Percentiles rank a stretch among this genome's conserved stretches.
Conservation (phyloP, 192 early-diverging fungal species). For the Linnemannia schmuckeri region DNA sequence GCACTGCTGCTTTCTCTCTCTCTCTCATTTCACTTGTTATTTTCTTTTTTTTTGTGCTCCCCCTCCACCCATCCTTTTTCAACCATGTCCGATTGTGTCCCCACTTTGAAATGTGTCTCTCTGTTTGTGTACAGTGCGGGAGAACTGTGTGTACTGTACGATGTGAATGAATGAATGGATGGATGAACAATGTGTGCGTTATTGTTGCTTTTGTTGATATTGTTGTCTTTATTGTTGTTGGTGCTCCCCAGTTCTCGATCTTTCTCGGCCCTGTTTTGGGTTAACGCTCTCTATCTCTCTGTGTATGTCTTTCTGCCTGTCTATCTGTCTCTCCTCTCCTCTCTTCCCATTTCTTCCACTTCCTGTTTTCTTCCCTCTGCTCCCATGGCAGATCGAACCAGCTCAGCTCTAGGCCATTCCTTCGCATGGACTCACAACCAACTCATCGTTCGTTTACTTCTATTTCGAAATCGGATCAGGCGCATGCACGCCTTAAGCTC, state of each 20-base stretch:
- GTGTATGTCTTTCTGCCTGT: too few species aligned
- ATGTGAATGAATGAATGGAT: neutral
- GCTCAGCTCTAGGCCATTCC: neutral
- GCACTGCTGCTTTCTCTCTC: neutral
- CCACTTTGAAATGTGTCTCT: neutral
- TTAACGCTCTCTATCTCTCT: neutral
- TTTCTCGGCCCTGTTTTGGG: neutral
- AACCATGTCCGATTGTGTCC: neutral
- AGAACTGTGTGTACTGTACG: neutral
- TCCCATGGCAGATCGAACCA: neutral
- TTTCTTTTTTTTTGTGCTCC: neutral
- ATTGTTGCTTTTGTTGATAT: neutral
- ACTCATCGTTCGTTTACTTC: neutral
- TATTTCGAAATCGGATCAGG: conserved; percentile 1
- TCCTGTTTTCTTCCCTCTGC: neutral
- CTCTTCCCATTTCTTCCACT: too few species aligned
- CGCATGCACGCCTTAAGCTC: neutral
- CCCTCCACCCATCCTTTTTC: neutral
- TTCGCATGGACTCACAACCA: neutral
- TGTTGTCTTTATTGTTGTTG: neutral
- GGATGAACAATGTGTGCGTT: neutral
- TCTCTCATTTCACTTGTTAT: neutral
- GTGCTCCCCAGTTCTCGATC: neutral
- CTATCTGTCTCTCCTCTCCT: too few species aligned
- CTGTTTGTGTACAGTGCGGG: neutral